Conservation (phyloP, 768 basidiomycete genomes). For the Filobasidium floriforme region DNA sequence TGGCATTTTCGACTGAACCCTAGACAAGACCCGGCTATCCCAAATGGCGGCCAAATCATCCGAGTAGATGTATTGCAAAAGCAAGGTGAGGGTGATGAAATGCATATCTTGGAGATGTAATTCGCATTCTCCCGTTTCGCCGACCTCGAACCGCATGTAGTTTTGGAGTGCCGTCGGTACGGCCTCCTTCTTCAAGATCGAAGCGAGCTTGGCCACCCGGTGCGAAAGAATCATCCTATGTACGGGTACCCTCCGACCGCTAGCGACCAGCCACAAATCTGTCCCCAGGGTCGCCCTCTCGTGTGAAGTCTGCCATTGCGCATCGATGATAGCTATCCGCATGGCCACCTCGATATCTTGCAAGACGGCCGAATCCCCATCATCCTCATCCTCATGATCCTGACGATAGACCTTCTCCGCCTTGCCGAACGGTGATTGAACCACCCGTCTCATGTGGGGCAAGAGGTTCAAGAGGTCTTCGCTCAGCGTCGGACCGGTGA, state of each 20-base stretch:
- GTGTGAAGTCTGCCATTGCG: constrained; percentile 35
- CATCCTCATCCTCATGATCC: constrained; percentile 49
- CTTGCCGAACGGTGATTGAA: constrained; percentile 31
- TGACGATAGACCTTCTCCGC: constrained; percentile 31
- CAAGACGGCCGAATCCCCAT: constrained; percentile 43
- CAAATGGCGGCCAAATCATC: constrained; percentile 75
- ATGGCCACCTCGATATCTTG: constrained; percentile 38
- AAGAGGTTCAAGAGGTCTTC: constrained; percentile 61
- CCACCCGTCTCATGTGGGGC: constrained; percentile 53
- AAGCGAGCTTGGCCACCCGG: constrained; percentile 41
- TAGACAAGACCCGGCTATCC: constrained; percentile 61
- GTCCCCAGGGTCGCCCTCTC: constrained; percentile 24
- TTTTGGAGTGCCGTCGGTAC: constrained; percentile 15
- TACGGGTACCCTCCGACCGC: constrained; percentile 50
- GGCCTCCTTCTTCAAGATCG: not conserved
- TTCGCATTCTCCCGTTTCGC: constrained; percentile 7
- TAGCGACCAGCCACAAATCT: constrained; percentile 26
- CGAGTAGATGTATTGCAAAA: constrained; percentile 79
- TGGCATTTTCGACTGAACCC: constrained; percentile 46
- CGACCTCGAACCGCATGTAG: constrained; percentile 6
- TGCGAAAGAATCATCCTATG: constrained; percentile 63
- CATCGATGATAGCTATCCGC: constrained; percentile 34
- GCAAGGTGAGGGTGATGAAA: constrained; percentile 60
- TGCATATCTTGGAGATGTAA: constrained; percentile 8
- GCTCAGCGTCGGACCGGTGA: constrained; percentile 55